phyloP scores from a whole-genome alignment of 176 grass and related monocot species.

The Zizania latifolia region DNA sequence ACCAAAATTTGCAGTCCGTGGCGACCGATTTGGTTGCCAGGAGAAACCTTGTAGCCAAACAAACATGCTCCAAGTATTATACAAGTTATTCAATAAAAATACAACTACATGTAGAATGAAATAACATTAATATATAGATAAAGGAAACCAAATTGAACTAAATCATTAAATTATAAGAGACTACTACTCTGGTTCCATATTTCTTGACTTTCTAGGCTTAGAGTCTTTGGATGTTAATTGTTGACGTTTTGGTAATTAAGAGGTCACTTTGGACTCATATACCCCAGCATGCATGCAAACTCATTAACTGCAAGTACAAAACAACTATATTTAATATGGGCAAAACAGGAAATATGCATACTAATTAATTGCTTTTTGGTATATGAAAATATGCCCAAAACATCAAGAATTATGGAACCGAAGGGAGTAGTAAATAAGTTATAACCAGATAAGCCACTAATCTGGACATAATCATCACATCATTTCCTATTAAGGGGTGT shows the following conservation, averaged over 20 bases:
- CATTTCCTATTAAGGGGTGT: neutral
- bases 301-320: neutral
- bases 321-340: too few species aligned
- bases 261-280: too few species aligned
- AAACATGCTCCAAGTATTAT: neutral
- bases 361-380: too few species aligned
- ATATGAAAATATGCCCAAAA: too few species aligned
- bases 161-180: neutral
- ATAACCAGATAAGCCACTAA: neutral
- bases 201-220: too few species aligned
- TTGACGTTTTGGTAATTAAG: too few species aligned
- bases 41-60: neutral
- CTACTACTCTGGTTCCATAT: too few species aligned
- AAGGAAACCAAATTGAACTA: neutral
- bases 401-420: too few species aligned
- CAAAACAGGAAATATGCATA: too few species aligned
- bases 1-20: neutral
- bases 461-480: neutral
- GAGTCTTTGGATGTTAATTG: too few species aligned
- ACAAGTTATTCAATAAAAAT: slow-evolving; percentile 3
- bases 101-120: neutral
- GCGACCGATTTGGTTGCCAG: neutral
- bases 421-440: too few species aligned
- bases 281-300: too few species aligned
- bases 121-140: neutral